phyloP scores from a whole-genome alignment of 257 asterid species.

The Solanum phureja region DNA sequence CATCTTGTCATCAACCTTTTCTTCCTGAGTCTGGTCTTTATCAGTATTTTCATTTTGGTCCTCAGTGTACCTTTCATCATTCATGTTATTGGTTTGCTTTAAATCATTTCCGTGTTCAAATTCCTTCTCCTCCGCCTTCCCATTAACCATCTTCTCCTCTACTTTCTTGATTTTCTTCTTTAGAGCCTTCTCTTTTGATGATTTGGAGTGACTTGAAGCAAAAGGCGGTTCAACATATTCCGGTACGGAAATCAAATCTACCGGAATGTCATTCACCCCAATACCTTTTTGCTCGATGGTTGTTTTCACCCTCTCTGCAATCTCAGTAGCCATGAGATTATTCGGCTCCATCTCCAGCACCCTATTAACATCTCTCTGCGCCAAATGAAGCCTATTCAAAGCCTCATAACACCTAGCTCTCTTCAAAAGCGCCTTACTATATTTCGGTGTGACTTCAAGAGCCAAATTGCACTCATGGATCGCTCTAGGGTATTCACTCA shows the following conservation, averaged over 20 bases:
- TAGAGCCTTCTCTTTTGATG: constrained; percentile 26
- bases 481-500: constrained; percentile 68
- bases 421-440: constrained; percentile 79
- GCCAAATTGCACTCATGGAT: constrained; percentile 83
- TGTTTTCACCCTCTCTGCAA: constrained; percentile 51
- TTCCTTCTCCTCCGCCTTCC: neutral
- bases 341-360: constrained; percentile 63
- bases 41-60: neutral
- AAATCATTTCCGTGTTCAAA: constrained; percentile 3
- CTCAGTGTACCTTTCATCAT: neutral
- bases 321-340: constrained; percentile 71
- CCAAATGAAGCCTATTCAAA: constrained; percentile 58
- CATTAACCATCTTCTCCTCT: constrained; percentile 21
- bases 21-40: neutral
- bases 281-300: constrained; percentile 30
- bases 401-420: constrained; percentile 91
- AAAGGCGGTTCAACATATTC: constrained; percentile 41
- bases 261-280: constrained; percentile 14
- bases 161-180: constrained; percentile 28
- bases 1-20: neutral
- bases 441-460: constrained; percentile 77
- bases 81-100: constrained; percentile 24
- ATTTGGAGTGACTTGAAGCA: constrained; percentile 19
- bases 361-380: constrained; percentile 49
- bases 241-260: constrained; percentile 32